These are phyloP conservation scores for Yamadazyma tumulicola DNA, from an alignment of 805 yeast genomes.

Conservation along the genomic window DNA sequence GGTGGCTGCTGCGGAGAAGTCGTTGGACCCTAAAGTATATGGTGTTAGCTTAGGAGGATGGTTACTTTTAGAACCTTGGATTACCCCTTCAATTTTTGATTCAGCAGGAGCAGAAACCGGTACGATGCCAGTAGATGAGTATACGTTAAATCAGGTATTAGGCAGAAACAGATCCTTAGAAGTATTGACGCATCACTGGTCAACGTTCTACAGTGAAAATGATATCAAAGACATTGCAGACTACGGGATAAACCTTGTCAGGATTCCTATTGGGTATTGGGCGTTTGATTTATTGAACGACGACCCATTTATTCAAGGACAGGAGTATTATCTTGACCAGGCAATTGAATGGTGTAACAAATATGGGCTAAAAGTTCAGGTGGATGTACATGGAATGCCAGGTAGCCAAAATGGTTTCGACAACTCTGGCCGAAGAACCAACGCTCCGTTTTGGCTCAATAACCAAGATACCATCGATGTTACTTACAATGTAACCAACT, in stretches of 20 bases:
- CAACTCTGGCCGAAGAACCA: constrained; percentile 62
- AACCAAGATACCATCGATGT: constrained; percentile 9
- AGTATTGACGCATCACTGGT: constrained; percentile 51
- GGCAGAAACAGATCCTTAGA: constrained; percentile 29
- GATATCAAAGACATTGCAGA: constrained; percentile 50
- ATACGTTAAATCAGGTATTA: constrained; percentile 42
- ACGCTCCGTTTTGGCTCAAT: constrained; percentile 14
- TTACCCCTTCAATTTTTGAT: constrained; percentile 58
- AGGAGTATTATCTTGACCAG: constrained; percentile 56
- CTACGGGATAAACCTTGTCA: constrained; percentile 59
- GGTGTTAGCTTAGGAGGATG: constrained; percentile 56
- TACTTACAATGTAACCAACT: constrained; percentile 12
- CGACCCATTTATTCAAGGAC: constrained; percentile 71
- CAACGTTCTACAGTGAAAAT: constrained; percentile 52
- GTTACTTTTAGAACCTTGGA: constrained; percentile 68
- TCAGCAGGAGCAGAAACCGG: constrained; percentile 22
- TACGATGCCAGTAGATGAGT: constrained; percentile 56
- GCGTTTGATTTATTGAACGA: constrained; percentile 49
- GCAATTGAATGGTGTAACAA: constrained; percentile 67
- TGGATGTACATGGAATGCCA: constrained; percentile 78
- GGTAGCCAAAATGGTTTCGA: constrained; percentile 91
- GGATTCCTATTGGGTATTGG: constrained; percentile 82
- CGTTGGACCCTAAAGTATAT: constrained; percentile 5
- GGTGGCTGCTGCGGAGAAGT: neutral
- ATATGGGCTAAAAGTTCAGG: constrained; percentile 60